These are phyloP conservation scores for Candida loeiensis DNA, from an alignment of 805 yeast species.

Conservation along the genomic window DNA sequence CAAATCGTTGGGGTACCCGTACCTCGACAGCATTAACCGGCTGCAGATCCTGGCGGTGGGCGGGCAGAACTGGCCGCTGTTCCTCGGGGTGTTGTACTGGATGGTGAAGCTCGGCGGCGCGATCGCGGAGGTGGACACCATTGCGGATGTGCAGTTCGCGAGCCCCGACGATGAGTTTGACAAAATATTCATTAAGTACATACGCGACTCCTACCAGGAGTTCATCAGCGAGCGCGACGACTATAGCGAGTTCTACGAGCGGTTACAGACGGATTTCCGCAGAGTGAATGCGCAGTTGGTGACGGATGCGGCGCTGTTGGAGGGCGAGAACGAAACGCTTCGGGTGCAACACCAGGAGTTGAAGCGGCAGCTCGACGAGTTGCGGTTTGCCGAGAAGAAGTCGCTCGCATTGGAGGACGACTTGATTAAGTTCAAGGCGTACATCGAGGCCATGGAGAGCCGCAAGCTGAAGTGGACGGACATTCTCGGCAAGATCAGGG, in stretches of 20 bases:
- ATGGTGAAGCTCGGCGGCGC: conserved; percentile 52
- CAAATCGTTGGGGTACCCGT: conserved; percentile 71
- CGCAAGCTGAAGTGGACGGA: conserved; percentile 63
- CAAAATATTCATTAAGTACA: conserved; percentile 55
- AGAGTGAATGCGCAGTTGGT: conserved; percentile 48
- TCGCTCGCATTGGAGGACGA: conserved; percentile 66
- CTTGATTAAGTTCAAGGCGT: conserved; percentile 64
- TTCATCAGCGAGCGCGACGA: conserved; percentile 66
- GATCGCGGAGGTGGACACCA: conserved; percentile 23
- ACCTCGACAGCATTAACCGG: conserved; percentile 72
- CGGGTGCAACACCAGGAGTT: conserved; percentile 39
- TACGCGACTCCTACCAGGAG: conserved; percentile 62
- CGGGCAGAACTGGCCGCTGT: conserved; percentile 81
- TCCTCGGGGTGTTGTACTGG: conserved; percentile 84
- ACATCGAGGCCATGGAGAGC: conserved; percentile 62
- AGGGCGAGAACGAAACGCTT: conserved; percentile 38
- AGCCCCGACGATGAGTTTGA: conserved; percentile 46
- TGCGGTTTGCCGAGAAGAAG: conserved; percentile 54
- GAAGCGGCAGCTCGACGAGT: conserved; percentile 41
- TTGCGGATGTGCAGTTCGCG: conserved; percentile 22
- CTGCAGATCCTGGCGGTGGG: conserved; percentile 90
- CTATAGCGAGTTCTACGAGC: conserved; percentile 49
- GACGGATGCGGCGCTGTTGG: conserved; percentile 41
- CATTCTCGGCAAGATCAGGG: conserved; percentile 52
- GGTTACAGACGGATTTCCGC: conserved; percentile 55